Evolutionary conservation across 1,284 basidiomycete species (phyloP), one percentile per base, ranked within the genome.

Genomic region (Cystobasidiaceae sp.): DNA sequence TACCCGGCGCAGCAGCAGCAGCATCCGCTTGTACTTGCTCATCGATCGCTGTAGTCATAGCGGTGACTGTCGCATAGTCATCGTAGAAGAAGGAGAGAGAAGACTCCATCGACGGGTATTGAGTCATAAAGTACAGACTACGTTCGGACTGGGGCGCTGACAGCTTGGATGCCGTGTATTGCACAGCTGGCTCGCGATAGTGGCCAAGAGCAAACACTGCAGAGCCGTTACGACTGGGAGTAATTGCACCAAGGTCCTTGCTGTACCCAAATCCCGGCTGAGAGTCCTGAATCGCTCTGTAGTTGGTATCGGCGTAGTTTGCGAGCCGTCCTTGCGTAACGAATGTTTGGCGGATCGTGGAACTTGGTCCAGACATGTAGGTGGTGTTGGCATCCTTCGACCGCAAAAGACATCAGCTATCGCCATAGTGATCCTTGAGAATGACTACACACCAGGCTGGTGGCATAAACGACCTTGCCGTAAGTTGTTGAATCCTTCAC

Each of bases 1-100:
- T 27, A 39, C 37, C 37, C 11, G 37, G 37, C 7, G 34, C 49
- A 15, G 21, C 8, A 3, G 76, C 77, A 13, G 72, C 76, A 1
- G 84, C 82, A 70, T 86, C 84, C 9, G 71, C 75, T 41, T 82
- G 73, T 4, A 87, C 78, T 73, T 83, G 77, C 11, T 77, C 71
- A 70, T 86, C 84, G 63, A 86, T 82, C 1, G 79, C 73, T 6
- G 79, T 76, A 5, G 85, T 83, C 43, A 81, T 78, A 5, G 74
- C 66, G 4, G 84, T 71, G 5, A 84, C 84, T 54, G 74, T 76
- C 30, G 69, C 67, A 69, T 81, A 86, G 70, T 85, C 83, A 2
- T 75, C 73, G 19, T 86, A 72, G 79, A 86, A 86, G 27, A 79
- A 78, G 7, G 79, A 77, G 34, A 87, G 55, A 33, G 54, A 58